These are phyloP conservation scores for Gorgonomyces haynaldii DNA, from an alignment of 192 early-diverging fungal genomes.

Conservation along the genomic window DNA sequence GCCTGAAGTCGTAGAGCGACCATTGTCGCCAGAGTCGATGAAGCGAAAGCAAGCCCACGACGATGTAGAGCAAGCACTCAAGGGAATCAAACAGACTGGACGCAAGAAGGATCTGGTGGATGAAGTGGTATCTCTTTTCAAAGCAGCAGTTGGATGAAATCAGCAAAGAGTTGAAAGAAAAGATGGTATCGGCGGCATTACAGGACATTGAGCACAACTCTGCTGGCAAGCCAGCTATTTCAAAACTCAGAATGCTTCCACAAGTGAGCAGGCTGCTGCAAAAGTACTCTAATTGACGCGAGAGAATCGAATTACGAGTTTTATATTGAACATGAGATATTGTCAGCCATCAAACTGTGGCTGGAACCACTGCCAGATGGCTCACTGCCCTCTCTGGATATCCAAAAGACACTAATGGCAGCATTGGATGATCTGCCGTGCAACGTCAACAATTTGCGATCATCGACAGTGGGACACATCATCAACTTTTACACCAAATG, in stretches of 20 bases:
- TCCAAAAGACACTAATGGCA: conserved; percentile 68
- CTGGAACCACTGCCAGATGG: conserved; percentile 83
- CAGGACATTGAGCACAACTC: conserved; percentile 50
- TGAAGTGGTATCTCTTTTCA: background rate
- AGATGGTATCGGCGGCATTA: conserved; percentile 52
- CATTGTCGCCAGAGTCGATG: background rate
- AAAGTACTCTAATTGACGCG: conserved; percentile 28
- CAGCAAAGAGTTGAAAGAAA: conserved; percentile 24
- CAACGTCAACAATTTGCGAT: too few relatives aligned
- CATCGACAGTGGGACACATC: conserved; percentile 72
- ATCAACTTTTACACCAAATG: conserved; percentile 85
- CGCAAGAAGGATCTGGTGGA: background rate
- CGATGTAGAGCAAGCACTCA: background rate
- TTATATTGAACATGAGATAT: conserved; percentile 72
- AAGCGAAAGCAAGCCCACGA: background rate
- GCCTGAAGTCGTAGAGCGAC: background rate
- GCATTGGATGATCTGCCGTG: conserved; percentile 40
- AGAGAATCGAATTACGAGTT: conserved; percentile 56
- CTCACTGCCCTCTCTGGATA: conserved; percentile 77
- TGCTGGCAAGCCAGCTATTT: conserved; percentile 47
- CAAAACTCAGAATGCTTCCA: conserved; percentile 56
- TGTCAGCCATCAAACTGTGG: conserved; percentile 78
- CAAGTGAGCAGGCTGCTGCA: conserved; percentile 38
- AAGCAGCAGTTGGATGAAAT: conserved; percentile 30
- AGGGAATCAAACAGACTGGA: background rate